Evolutionary conservation across 306 rosid genomes (phyloP).

Genomic region (Vigna radiata): DNA sequence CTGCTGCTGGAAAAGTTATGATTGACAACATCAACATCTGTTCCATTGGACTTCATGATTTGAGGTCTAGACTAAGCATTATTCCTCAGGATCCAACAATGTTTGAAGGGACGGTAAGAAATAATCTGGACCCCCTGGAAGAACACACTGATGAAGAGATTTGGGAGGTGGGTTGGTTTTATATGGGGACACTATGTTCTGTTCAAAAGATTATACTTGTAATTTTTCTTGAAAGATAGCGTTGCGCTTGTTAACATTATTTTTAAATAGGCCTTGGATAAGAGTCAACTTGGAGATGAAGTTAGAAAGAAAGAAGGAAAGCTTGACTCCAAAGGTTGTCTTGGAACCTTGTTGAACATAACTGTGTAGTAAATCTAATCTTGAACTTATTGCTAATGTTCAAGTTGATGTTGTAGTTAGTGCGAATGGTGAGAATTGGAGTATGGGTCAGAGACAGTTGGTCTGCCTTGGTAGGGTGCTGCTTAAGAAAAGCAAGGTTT

Average conservation of each 20-base stretch:
- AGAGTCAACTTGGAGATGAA: conserved; percentile 92
- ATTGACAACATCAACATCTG: conserved; percentile 71
- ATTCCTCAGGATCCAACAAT: conserved; percentile 97
- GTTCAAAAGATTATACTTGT: not conserved
- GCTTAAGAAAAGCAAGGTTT: conserved; percentile 79
- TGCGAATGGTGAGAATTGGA: conserved; percentile 95
- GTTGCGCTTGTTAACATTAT: not conserved
- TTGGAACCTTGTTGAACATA: conserved; percentile 14
- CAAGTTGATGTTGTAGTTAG: conserved; percentile 52
- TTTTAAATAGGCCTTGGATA: conserved; percentile 71
- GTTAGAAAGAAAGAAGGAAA: conserved; percentile 83
- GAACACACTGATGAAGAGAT: conserved; percentile 83
- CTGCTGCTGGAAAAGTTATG: conserved; percentile 60
- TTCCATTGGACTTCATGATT: conserved; percentile 77
- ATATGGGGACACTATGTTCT: too few relatives aligned
- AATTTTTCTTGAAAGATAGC: not conserved
- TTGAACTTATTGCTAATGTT: conserved; percentile 29
- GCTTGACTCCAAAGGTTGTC: conserved; percentile 76
- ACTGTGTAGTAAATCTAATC: not conserved
- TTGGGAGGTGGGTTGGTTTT: conserved; percentile 71
- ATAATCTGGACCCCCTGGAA: conserved; percentile 80
- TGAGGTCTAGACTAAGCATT: conserved; percentile 79
- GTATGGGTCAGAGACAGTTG: conserved; percentile 94
- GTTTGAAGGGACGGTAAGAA: conserved; percentile 94
- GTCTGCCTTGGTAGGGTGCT: conserved; percentile 90